These are phyloP conservation scores for Solanum appendiculatum DNA, from an alignment of 257 asterid species.

Conservation along the genomic window DNA sequence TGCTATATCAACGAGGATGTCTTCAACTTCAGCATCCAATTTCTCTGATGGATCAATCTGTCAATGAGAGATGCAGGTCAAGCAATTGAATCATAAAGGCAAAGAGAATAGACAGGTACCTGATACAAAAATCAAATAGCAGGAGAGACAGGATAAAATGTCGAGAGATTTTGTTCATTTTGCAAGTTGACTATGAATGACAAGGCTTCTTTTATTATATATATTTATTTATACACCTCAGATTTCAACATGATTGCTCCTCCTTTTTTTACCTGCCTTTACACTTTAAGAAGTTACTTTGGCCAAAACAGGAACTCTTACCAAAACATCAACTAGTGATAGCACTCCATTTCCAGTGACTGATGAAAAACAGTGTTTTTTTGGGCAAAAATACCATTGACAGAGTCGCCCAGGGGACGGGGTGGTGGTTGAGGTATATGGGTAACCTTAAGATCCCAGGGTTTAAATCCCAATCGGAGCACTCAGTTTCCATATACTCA, in stretches of 20 bases:
- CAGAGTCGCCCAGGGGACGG: neutral
- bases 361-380: neutral
- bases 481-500: neutral
- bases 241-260: neutral
- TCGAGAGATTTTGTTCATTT: neutral
- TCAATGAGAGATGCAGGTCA: slow-evolving; percentile 4
- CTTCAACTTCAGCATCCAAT: slow-evolving; percentile 81
- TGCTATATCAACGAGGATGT: slow-evolving; percentile 73
- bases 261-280: neutral
- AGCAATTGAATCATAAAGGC: neutral
- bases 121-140: neutral
- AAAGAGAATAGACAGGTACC: neutral
- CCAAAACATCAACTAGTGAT: neutral
- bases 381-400: neutral
- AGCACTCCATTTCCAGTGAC: neutral
- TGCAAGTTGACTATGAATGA: neutral
- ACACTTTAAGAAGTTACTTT: neutral
- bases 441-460: neutral
- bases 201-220: neutral
- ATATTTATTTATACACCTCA: neutral
- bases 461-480: neutral
- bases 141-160: neutral
- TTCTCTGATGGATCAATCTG: slow-evolving; percentile 90
- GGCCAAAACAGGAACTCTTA: neutral
- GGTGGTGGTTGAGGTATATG: neutral